Base-by-base conservation (phyloP, 2,329 filamentous ascomycete genomes). In the Pyricularia sp. region DNA sequence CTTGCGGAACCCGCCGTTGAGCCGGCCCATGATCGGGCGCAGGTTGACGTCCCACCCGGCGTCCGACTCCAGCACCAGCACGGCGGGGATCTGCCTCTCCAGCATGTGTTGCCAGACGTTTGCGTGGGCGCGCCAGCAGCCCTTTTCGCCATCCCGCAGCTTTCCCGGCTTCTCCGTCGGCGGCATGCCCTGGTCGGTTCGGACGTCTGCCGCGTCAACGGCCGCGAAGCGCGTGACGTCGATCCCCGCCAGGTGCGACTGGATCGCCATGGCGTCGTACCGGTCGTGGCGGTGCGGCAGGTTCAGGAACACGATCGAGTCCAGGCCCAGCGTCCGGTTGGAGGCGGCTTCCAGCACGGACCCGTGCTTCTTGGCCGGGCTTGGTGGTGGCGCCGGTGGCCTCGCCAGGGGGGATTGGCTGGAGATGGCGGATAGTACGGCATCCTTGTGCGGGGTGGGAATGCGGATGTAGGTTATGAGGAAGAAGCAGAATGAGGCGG, bases 31-130 rank as follows among this genome's bases (percentile, higher is more conserved):
- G 69, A 74, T 73, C 14, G 70, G 69, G 4, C 73, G 73, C 20
- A 76, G 42, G 63, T 76, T 72, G 64, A 75, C 36, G 55, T 76
- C 75, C 75, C 74, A 76, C 6, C 71, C 72, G 23, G 75, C 74
- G 68, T 76, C 75, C 31, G 74, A 74, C 59, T 77, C 76, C 26
- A 77, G 68, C 64, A 76, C 71, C 25, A 77, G 68, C 55, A 74
- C 69, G 5, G 74, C 70, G n/a, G 72, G 68, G 25, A 70, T 59
- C 50, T 71, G 71, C 28, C 70, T 68, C 14, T 72, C 69, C 25
- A 76, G 71, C 69, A 74, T 73, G 17, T 74, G 69, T 28, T 70
- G 69, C 75, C 75, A 77, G 31, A 76, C 74, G 65, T 76, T 76
- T 5, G 75, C 74, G 66, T 76, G 75, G 4, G 75, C 73, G 58